Base-by-base conservation (phyloP, 805 yeast species). In the Pichia membranifaciens region DNA sequence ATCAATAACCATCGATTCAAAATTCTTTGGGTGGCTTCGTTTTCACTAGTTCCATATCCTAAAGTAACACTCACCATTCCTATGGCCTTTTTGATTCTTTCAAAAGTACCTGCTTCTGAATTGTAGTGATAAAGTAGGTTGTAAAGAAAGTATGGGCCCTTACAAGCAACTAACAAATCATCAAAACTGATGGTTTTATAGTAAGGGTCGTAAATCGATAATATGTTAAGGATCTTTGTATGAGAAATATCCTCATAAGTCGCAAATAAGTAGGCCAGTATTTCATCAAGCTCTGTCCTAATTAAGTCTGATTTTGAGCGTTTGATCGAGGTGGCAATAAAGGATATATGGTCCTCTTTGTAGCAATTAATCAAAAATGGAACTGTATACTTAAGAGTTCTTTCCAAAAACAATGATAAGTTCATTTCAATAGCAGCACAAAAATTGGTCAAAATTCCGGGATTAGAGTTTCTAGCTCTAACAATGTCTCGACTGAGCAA, bases 301-400 rank as follows among this genome's bases (percentile, higher is more conserved):
- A 82, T 70, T 16, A 86, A 56, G 29, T 76, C 69, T 15, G 70
- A 58, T 41, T 78, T 73, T 2, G 74, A 55, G 45, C 66, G 60
- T n/a, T 71, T 71, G 3, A 74, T 64, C 0, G 76, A 73, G 3
- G 66, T 69, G 0, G 91, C 84, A 45, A 87, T 79, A 43, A 74
- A 80, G 38, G 78, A 74, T 22, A 90, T 71, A 22, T 78, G 76
- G 54, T 81, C 87, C 40, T 72, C 71, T 51, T 81, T 78, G 56
- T 82, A 80, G 41, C 79, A 79, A 9, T 82, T 81, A 46, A 89
- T 72, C 6, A 90, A 70, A 53, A 82, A 75, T 0, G 98, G 97
- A 0, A 90, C 74, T 0, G 90, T 86, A 57, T 79, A 83, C 17
- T 79, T 76, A 40, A 79, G 77, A 4, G 95, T 87, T 45, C 91